These are phyloP conservation scores for Diplodia scrobiculata DNA, from an alignment of 2,329 filamentous ascomycete genomes.

Conservation along the genomic window DNA sequence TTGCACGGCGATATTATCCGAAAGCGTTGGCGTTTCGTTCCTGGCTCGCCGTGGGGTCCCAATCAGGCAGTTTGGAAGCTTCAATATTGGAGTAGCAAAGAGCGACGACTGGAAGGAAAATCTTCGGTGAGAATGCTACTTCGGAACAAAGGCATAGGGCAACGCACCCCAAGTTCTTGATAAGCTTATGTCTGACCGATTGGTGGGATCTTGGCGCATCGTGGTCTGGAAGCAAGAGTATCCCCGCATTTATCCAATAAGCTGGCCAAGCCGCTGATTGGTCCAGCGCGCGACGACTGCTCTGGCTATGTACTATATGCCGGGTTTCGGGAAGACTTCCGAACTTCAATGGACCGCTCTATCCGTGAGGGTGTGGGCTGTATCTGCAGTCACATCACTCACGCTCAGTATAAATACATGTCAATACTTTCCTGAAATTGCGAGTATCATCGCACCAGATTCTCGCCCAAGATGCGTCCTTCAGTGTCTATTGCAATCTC, in stretches of 20 bases:
- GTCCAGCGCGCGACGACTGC: neutral
- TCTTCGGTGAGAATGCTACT: neutral
- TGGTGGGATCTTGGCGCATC: constrained; percentile 16
- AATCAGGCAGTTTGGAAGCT: constrained; percentile 4
- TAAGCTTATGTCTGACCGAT: constrained; percentile 13
- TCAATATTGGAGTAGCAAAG: neutral
- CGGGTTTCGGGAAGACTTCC: constrained; percentile 21
- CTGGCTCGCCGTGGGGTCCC: neutral
- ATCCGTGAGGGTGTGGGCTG: neutral
- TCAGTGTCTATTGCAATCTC: constrained; percentile 4
- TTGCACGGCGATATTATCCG: neutral
- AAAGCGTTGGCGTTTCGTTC: neutral
- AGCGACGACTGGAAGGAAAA: constrained; percentile 15
- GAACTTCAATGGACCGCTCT: neutral
- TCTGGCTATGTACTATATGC: constrained; percentile 20
- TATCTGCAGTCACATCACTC: neutral
- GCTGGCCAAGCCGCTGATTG: neutral
- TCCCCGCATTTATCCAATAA: constrained; percentile 26
- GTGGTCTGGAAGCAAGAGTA: neutral
- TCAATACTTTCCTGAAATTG: neutral
- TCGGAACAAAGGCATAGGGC: neutral
- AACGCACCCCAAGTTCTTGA: constrained; percentile 11
- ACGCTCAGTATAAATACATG: constrained; percentile 1
- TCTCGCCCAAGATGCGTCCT: neutral
- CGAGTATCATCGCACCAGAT: neutral